phyloP scores from a whole-genome alignment of 805 yeast genomes.

The Sungouiella blattae region DNA sequence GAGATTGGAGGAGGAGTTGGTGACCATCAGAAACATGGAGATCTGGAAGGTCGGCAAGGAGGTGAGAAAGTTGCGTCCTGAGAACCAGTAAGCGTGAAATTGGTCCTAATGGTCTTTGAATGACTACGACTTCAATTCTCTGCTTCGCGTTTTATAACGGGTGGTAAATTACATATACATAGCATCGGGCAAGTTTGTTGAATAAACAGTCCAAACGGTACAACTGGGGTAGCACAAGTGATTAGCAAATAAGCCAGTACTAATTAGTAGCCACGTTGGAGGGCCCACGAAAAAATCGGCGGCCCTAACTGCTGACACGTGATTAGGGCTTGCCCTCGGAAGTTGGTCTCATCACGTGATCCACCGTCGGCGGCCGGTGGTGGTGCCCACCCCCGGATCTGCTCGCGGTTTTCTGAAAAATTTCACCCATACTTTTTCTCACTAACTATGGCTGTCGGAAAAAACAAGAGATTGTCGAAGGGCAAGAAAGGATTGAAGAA shows the following conservation, averaged over 20 bases:
- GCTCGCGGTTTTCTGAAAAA: no score
- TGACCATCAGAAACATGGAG: constrained; percentile 93
- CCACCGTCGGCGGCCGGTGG: no score
- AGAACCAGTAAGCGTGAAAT: constrained; percentile 71
- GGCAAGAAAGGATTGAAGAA: constrained; percentile 98
- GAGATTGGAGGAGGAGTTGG: constrained; percentile 89
- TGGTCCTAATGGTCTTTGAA: constrained; percentile 32
- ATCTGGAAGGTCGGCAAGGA: constrained; percentile 99
- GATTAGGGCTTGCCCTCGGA: constrained; percentile 11
- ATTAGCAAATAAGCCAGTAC: no score
- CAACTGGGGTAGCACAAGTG: no score
- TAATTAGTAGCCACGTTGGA: no score
- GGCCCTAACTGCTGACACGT: constrained; percentile 10
- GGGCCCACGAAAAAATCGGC: constrained; percentile 3
- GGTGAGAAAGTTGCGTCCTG: constrained; percentile 99
- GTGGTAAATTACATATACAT: constrained; percentile 18
- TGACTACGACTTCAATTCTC: constrained; percentile 31
- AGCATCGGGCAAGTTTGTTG: constrained; percentile 43
- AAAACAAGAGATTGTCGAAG: constrained; percentile 83
- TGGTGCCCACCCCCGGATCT: constrained; percentile 4
- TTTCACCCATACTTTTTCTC: constrained; percentile 3
- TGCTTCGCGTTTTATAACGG: constrained; percentile 17
- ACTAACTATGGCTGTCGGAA: constrained; percentile 70
- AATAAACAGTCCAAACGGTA: constrained; percentile 43
- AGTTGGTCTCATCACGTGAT: no score